Base-by-base conservation (phyloP, 805 yeast species). In the Ogataea allantospora region DNA sequence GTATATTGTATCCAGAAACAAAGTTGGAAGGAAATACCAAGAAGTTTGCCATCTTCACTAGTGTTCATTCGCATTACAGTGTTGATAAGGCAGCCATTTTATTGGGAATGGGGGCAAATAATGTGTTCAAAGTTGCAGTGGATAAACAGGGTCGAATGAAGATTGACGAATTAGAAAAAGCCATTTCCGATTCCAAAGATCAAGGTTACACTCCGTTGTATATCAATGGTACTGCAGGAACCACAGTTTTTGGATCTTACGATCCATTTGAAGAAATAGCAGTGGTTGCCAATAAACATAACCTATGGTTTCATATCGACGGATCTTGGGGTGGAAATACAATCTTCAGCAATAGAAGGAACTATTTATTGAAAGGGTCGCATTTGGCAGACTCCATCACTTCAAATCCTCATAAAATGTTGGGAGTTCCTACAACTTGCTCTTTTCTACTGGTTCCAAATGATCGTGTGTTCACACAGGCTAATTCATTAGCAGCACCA, bases 241-340 rank as follows among this genome's bases (percentile, higher is more conserved):
- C 95, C 8, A 86, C 95, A 0, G 95, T 86, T 0, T 83, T 78
- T 51, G 95, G 95, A 1, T 82, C 93, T 6, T 87, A 71, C 58
- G 95, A 86, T 53, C 78, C 82, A 14, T 70, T 86, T 50, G 67
- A 54, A 17, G 73, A 71, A 27, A 77, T 87, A 23, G 60, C 79
- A 1, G 53, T 41, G 1, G 57, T 86, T 2, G 77, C 88, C 11
- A 65, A 73, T 38, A 66, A 67, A 40, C 55, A 79, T 58, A 58
- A 69, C n/a, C 35, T 77, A 6, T 87, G 95, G 91, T 73, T 83
- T 55, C 95, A 86, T 58, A 75, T 86, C 27, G 95, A 86, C 61
- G 95, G 93, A 1, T 83, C 93, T 6, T 85, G 95, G 95, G 95
- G 95, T 22, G 95, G 91, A 7, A 87, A 87, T 51, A 80, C 83